Conservation (phyloP, 2,329 filamentous ascomycete species). For the Botryotinia globosa region DNA sequence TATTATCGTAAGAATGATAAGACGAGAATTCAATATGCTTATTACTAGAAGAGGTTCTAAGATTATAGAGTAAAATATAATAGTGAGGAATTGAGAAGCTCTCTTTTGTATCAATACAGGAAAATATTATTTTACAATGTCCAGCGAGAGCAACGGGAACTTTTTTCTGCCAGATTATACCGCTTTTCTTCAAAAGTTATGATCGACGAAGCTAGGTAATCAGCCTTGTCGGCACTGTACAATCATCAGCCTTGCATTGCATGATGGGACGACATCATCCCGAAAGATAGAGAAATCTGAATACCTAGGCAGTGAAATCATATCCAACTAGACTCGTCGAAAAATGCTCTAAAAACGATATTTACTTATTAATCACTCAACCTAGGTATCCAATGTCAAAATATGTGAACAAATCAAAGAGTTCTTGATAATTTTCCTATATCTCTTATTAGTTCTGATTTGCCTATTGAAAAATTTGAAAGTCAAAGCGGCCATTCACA, state of each 20-base stretch:
- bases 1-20: background rate
- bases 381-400: background rate
- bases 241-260: background rate
- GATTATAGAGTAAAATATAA: background rate
- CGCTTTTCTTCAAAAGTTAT: background rate
- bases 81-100: background rate
- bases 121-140: background rate
- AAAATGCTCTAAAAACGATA: background rate
- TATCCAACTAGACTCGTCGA: too few species aligned
- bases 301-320: background rate
- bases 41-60: background rate
- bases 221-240: background rate
- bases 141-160: background rate
- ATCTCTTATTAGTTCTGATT: background rate
- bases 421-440: background rate
- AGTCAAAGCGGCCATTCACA: background rate
- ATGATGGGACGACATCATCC: background rate
- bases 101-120: background rate
- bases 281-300: background rate
- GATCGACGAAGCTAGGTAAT: background rate
- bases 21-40: background rate
- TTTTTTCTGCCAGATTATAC: constrained; percentile 1
- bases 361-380: background rate
- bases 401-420: background rate
- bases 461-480: background rate